Base-by-base conservation (phyloP, 805 yeast species). In the Ogataea trehalophila region DNA sequence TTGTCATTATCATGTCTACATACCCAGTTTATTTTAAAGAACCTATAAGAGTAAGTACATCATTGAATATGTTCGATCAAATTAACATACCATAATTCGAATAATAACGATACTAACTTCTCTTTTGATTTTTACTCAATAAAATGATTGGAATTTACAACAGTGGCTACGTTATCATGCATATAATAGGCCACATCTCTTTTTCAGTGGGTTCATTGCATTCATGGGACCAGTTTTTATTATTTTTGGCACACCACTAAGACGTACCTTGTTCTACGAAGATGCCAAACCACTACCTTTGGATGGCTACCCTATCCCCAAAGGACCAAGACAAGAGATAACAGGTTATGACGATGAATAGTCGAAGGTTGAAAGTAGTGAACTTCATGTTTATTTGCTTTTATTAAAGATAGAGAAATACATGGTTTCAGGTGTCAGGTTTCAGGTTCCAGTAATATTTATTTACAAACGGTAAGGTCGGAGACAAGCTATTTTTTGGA, bases 91-190 rank as follows among this genome's bases (percentile, higher is more conserved):
- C 11, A 26, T 26, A 26, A 9, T 26, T 26, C 11, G 9, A 11
- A 26, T 9, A 11, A 26, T 26, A 20, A 16, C 37, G 31, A 29
- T 38, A 41, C 39, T 14, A 42, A 33, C 42, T 20, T 26, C 11
- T 26, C 13, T 11, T 26, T 26, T 36, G 15, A 20, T 14, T 15
- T 29, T 9, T 7, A 11, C 13, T n/a, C 35, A 39, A 31, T 2
- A 31, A 17, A 11, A n/a, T 6, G 20, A 22, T 16, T n/a, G 14
- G 15, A 13, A 14, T 22, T 37, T 13, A 14, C n/a, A 26, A 35
- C 53, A 80, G 85, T 82, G 87, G 87, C 66, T 75, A 55, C 83
- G 91, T 64, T 85, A 80, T 69, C 83, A 81, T 57, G 86, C 91
- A 22, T 85, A 85, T 69, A 79, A 78, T 55, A 80, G 81, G 62